phyloP scores from a whole-genome alignment of 2,329 filamentous ascomycete genomes.

The Neopestalotiopsis sp. region DNA sequence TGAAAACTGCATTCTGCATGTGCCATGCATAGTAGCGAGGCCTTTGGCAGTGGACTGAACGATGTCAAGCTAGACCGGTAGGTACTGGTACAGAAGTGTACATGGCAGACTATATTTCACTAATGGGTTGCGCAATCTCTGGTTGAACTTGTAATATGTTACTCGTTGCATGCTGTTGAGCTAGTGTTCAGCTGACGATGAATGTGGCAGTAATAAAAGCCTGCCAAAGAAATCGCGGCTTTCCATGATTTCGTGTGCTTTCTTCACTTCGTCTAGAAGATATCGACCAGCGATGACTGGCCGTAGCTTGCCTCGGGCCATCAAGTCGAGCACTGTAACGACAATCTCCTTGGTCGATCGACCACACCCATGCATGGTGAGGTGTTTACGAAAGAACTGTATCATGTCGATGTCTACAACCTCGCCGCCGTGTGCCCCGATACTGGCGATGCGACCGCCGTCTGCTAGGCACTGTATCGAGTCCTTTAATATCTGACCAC shows the following conservation, averaged over 20 bases:
- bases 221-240: constrained; percentile 10
- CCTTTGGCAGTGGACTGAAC: not conserved
- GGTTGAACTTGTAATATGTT: not conserved
- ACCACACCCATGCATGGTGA: constrained; percentile 16
- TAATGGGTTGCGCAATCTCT: not conserved
- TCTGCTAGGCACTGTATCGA: constrained; percentile 9
- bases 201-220: constrained; percentile 6
- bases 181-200: not conserved
- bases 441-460: constrained; percentile 11
- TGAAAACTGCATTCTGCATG: not conserved
- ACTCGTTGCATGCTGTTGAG: not conserved
- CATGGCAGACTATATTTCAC: not conserved
- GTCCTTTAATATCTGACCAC: constrained; percentile 1
- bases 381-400: constrained; percentile 16
- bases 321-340: constrained; percentile 10
- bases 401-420: constrained; percentile 17
- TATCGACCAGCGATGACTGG: not conserved
- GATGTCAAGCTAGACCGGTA: not conserved
- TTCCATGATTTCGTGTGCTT: constrained; percentile 11
- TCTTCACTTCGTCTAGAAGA: not conserved
- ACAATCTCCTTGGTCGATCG: constrained; percentile 16
- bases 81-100: not conserved
- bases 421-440: constrained; percentile 16
- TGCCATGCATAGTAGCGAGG: not conserved
- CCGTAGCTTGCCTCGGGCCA: not conserved